Evolutionary conservation across 352 stramenopile genomes (phyloP), one percentile per base, ranked within the genome.

Genomic region (Pythium periplocum): DNA sequence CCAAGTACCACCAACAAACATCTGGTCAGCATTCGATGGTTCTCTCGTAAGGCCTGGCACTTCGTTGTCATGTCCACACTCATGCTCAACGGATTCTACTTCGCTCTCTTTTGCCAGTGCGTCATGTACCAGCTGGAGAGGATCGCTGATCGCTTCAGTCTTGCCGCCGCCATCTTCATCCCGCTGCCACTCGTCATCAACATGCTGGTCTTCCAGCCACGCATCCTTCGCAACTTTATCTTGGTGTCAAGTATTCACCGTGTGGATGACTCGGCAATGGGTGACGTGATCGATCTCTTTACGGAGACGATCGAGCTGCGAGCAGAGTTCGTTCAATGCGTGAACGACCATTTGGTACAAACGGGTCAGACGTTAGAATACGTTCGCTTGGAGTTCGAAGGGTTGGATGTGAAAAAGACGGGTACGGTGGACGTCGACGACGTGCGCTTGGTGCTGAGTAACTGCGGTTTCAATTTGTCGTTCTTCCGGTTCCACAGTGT

Each of bases 401-500:
- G 31, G 4, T 36, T 36, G 6, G 59, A 66, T 49, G 37, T 33
- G 0, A 33, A 6, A 4, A 11, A 17, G 0, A 58, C 53, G 5
- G 59, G 59, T 3, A 46, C 33, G 8, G 35, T 66, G 9, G 53
- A 61, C n/a, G 32, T 66, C 4, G 55, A 68, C 12, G 50, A 68
- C 10, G 26, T 68, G 30, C 55, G 60, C 5, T 42, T 48, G 10
- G 48, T 62, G 2, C 38, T 68, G 44, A 49, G 37, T 10, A 12
- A 52, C 4, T 60, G 61, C 35, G 60, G 60, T 5, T 61, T 33
- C 44, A 42, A 67, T 34, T 26, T 67, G 17, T 67, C 59, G 43
- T 67, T 47, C 54, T 67, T 59, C 39, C 59, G 59, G 11, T 68
- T 68, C 60, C 62, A 68, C 55, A 45, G 48, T 40, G 40, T 63